Percentiles rank a stretch among this genome's conserved stretches.
phyloP scores from a whole-genome alignment of 306 rosid species.

The Delonix regia region DNA sequence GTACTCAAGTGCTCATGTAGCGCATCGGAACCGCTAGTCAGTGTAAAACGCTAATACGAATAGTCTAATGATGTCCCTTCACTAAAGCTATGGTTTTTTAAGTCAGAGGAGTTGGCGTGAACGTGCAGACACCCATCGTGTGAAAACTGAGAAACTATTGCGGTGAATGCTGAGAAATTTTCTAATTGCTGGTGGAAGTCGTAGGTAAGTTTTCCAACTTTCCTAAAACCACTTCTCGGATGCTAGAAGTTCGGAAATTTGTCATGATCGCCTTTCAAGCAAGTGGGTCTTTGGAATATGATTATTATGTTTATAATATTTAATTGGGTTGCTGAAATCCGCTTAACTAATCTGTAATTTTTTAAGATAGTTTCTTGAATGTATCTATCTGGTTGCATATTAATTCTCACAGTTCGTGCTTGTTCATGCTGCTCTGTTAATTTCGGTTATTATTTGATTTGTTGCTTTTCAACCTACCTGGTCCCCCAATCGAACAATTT shows the following conservation, averaged over 20 bases:
- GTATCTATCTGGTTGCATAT: slow-evolving; percentile 14
- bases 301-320: slow-evolving; percentile 26
- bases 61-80: background rate
- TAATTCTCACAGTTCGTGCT: slow-evolving; percentile 25
- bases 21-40: background rate
- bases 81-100: background rate
- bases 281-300: slow-evolving; percentile 1
- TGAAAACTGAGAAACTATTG: background rate
- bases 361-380: background rate
- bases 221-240: slow-evolving; percentile 18
- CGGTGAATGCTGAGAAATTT: slow-evolving; percentile 38
- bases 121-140: slow-evolving; percentile 24
- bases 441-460: slow-evolving; percentile 22
- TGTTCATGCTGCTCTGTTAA: slow-evolving; percentile 3
- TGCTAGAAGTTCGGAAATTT: slow-evolving; percentile 43
- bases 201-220: slow-evolving; percentile 36
- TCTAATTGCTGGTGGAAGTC: slow-evolving; percentile 10
- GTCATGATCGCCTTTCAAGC: background rate
- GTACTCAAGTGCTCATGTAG: background rate
- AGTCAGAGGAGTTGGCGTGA: slow-evolving; percentile 38
- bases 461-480: slow-evolving; percentile 56
- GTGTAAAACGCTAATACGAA: background rate
- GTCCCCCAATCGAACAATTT: slow-evolving; percentile 21
- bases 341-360: slow-evolving; percentile 6
- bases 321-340: slow-evolving; percentile 27